These are phyloP conservation scores for Xenosphaeropsis pyriputrescens DNA, from an alignment of 2,329 filamentous ascomycete species.

Conservation along the genomic window DNA sequence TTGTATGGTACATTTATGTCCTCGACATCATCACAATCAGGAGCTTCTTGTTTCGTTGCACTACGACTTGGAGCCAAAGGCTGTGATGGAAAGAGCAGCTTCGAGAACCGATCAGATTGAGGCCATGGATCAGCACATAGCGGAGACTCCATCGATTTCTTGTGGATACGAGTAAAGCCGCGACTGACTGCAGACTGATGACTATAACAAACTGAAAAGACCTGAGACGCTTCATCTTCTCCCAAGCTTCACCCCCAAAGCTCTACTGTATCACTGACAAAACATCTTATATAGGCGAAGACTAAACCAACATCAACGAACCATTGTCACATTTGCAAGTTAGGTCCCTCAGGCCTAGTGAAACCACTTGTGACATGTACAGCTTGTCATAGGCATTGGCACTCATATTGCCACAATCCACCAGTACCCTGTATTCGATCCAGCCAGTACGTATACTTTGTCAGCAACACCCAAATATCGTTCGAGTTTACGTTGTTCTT, in stretches of 20 bases:
- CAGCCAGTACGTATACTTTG: too few relatives aligned
- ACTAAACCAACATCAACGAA: constrained; percentile 3
- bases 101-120: constrained; percentile 2
- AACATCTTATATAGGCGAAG: background rate
- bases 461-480: too few relatives aligned
- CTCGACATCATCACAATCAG: constrained; percentile 29
- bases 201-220: constrained; percentile 56
- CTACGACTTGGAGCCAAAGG: constrained; percentile 41
- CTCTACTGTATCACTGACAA: background rate
- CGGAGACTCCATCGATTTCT: constrained; percentile 5
- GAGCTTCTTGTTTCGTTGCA: constrained; percentile 30
- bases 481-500: too few relatives aligned
- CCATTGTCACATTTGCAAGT: background rate
- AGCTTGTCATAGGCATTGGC: constrained; percentile 8
- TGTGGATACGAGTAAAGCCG: constrained; percentile 14
- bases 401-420: constrained; percentile 8
- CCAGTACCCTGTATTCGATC: background rate
- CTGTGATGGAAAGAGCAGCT: constrained; percentile 32
- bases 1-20: constrained; percentile 14
- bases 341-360: background rate
- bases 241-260: background rate
- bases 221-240: constrained; percentile 36
- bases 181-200: constrained; percentile 21
- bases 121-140: constrained; percentile 4
- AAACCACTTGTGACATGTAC: constrained; percentile 4